Percentiles rank a stretch among this genome's conserved stretches.
Conservation (phyloP, 1,139 yeast species). For the Pichia sp. region DNA sequence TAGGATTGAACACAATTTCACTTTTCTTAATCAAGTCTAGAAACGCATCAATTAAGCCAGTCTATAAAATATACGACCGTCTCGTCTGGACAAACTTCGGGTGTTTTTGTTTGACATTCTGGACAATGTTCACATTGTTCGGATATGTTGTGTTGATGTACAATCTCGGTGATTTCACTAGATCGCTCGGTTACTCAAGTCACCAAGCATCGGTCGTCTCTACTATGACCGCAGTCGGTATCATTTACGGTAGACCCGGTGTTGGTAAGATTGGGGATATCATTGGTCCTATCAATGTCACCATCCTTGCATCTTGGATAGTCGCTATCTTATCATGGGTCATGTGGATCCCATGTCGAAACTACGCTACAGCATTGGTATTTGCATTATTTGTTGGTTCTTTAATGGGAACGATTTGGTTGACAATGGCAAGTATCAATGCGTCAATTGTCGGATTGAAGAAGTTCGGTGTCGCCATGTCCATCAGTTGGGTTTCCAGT, state of each 20-base stretch:
- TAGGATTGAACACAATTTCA: conserved; percentile 40
- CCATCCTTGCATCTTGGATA: conserved; percentile 34
- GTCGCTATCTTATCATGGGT: conserved; percentile 40
- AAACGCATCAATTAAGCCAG: conserved; percentile 34
- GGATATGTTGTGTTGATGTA: conserved; percentile 48
- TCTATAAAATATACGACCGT: conserved; percentile 38
- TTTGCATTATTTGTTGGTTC: conserved; percentile 49
- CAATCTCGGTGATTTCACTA: conserved; percentile 45
- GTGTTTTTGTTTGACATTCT: conserved; percentile 35
- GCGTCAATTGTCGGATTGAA: conserved; percentile 46
- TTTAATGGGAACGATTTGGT: conserved; percentile 51
- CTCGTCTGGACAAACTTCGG: conserved; percentile 35
- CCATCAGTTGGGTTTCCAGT: conserved; percentile 44
- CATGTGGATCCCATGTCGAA: conserved; percentile 63
- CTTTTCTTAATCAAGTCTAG: conserved; percentile 28
- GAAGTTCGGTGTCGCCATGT: conserved; percentile 48
- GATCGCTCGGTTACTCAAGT: conserved; percentile 43
- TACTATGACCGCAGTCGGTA: conserved; percentile 46
- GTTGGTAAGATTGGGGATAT: conserved; percentile 41
- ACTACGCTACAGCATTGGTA: conserved; percentile 48
- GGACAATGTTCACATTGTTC: conserved; percentile 41
- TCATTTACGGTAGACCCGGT: conserved; percentile 41
- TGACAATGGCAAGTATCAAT: conserved; percentile 35
- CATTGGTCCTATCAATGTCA: conserved; percentile 42
- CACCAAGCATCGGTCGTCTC: conserved; percentile 44